A percentile compares a stretch with the other conserved stretches of the same genome.
phyloP scores from a whole-genome alignment of 2,329 filamentous ascomycete genomes.

The Fusarium camptoceras region DNA sequence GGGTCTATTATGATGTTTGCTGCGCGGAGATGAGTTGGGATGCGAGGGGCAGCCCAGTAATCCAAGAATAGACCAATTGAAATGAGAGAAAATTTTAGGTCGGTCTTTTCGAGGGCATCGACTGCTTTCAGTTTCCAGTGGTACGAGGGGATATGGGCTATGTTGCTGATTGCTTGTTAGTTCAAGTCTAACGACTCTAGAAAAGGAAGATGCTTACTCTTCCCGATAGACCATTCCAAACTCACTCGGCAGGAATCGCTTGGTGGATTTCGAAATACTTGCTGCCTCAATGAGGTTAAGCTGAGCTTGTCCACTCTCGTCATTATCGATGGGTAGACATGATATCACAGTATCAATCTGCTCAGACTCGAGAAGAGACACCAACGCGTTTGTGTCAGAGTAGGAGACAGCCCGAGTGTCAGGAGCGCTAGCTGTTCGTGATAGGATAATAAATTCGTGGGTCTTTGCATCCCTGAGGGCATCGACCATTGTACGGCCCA shows the following conservation, averaged over 20 bases:
- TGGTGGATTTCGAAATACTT: neutral
- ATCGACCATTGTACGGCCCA: neutral
- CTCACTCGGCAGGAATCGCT: slow-evolving; percentile 1
- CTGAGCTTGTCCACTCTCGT: slow-evolving; percentile 6
- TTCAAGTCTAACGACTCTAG: rapidly evolving
- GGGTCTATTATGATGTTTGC: neutral
- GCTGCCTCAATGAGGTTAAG: slow-evolving; percentile 1
- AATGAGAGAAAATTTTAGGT: neutral
- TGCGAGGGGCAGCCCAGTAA: neutral
- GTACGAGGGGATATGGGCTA: neutral
- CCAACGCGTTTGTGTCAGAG: neutral
- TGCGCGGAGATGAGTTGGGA: neutral
- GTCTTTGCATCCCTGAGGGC: neutral
- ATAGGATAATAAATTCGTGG: neutral
- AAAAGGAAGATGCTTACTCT: neutral
- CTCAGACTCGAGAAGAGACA: neutral
- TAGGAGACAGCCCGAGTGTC: neutral
- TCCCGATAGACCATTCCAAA: neutral
- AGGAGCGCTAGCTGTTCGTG: neutral
- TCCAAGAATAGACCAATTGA: neutral
- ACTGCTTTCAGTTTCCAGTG: neutral
- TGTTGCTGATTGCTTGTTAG: neutral
- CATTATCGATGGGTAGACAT: neutral
- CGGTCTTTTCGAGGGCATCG: neutral
- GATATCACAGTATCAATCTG: neutral